phyloP scores from a whole-genome alignment of 2,329 filamentous ascomycete genomes.

The Herpotrichia juniperi region DNA sequence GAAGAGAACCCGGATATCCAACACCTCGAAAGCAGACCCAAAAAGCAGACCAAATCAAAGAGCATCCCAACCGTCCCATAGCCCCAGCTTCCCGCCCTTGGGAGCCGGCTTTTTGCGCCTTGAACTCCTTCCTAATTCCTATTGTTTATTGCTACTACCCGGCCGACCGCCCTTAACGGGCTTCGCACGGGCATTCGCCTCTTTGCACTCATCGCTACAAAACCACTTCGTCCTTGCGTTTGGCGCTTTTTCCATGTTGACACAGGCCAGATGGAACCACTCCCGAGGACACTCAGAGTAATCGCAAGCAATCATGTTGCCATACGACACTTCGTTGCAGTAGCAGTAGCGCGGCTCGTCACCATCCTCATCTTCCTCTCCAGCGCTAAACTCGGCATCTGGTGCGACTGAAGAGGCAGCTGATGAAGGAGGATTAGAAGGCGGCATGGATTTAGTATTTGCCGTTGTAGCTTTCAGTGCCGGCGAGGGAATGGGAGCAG shows the following conservation, averaged over 20 bases:
- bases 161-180: slow-evolving; percentile 41
- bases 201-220: slow-evolving; percentile 47
- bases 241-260: slow-evolving; percentile 65
- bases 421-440: slow-evolving; percentile 41
- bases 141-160: slow-evolving; percentile 44
- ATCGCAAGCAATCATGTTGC: slow-evolving; percentile 72
- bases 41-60: slow-evolving; percentile 41
- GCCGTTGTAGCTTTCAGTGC: slow-evolving; percentile 27
- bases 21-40: slow-evolving; percentile 11
- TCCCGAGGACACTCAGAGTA: slow-evolving; percentile 68
- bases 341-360: slow-evolving; percentile 67
- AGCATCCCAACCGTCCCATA: slow-evolving; percentile 46
- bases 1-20: slow-evolving; percentile 1
- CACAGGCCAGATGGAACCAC: slow-evolving; percentile 72
- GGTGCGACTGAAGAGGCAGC: slow-evolving; percentile 38
- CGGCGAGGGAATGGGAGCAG: slow-evolving; percentile 32
- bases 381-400: slow-evolving; percentile 40
- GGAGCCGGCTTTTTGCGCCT: slow-evolving; percentile 41
- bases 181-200: slow-evolving; percentile 32
- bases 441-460: slow-evolving; percentile 34
- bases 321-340: slow-evolving; percentile 68
- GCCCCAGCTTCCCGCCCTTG: slow-evolving; percentile 37
- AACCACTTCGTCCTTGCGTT: slow-evolving; percentile 49
- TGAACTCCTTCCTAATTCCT: slow-evolving; percentile 48
- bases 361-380: slow-evolving; percentile 46